These are phyloP conservation scores for Hordeum pubiflorum DNA, from an alignment of 202 grass and related monocot species.

Conservation along the genomic window DNA sequence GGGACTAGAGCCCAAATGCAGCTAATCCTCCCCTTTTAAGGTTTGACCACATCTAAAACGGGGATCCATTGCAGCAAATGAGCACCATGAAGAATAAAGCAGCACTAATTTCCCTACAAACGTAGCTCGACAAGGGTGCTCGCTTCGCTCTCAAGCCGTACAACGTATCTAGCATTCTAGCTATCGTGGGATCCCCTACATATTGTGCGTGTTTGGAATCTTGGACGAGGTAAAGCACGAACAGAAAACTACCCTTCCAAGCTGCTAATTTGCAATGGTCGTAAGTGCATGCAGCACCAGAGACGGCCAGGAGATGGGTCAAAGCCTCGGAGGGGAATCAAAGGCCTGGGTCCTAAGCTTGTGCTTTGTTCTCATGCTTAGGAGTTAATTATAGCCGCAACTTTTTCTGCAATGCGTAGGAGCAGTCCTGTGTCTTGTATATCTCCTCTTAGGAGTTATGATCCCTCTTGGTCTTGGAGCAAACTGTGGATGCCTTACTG, in stretches of 20 bases:
- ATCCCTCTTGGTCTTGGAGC: neutral
- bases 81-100: slow-evolving; percentile 23
- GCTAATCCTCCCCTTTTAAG: slow-evolving; percentile 14
- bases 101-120: slow-evolving; percentile 9
- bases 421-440: neutral
- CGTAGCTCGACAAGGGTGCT: slow-evolving; percentile 17
- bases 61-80: neutral
- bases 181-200: neutral
- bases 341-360: slow-evolving; percentile 3
- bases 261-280: slow-evolving; percentile 18
- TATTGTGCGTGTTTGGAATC: neutral
- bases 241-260: slow-evolving; percentile 12
- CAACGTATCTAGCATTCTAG: neutral
- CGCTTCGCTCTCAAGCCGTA: neutral
- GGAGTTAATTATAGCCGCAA: neutral
- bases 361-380: neutral
- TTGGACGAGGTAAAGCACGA: slow-evolving; percentile 16
- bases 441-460: neutral
- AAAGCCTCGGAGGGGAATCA: slow-evolving; percentile 22
- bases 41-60: slow-evolving; percentile 36
- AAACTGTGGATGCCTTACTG: neutral
- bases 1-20: neutral
- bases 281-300: slow-evolving; percentile 27
- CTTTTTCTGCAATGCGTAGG: neutral
- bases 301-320: slow-evolving; percentile 38